Evolutionary conservation across 139 green algal genomes (phyloP), one percentile per base, ranked within the genome.

Genomic region (Monoraphidium neglectum): DNA sequence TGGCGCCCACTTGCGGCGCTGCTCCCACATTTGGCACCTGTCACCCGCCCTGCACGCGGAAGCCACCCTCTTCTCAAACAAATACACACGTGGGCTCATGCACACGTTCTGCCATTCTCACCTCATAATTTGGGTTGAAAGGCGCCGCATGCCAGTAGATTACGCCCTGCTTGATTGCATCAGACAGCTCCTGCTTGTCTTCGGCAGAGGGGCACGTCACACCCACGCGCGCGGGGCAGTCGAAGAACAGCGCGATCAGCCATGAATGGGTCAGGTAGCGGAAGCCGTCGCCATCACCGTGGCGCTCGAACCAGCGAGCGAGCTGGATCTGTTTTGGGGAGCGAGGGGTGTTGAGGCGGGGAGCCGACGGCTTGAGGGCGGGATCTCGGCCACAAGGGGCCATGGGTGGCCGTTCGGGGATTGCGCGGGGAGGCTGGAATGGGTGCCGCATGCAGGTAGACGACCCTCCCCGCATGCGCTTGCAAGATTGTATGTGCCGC

Each of bases 141-240:
- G 88, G 88, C 46, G 86, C 56, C 16, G 88, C 88, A 46, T 92
- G 87, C 88, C 87, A 90, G 15, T 77, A 80, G 63, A 91, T 84
- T 64, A 79, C 68, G 18, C 88, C 86, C 2, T 49, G 28, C n/a
- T n/a, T 15, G 3, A 92, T 65, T 4, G 86, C 86, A 5, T 61
- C 68, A 26, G 56, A 12, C 24, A 92, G 79, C 1, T 40, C 78
- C 28, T 30, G 46, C 43, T 77, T 56, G 1, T 79, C 49, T 13
- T 46, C 59, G 26, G 57, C 35, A 35, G 54, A 62, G 0, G 88
- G 88, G 76, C 88, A 93, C 3, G 70, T 53, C 2, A 93, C 32
- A 16, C 87, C 85, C 49, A 92, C 78, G 60, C 56, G 66, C 1
- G 66, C 32, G 8, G 88, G 88, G 68, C 88, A 93, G 77, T 90